Evolutionary conservation across 306 rosid species (phyloP).

Genomic region (Macrotyloma uniflorum): DNA sequence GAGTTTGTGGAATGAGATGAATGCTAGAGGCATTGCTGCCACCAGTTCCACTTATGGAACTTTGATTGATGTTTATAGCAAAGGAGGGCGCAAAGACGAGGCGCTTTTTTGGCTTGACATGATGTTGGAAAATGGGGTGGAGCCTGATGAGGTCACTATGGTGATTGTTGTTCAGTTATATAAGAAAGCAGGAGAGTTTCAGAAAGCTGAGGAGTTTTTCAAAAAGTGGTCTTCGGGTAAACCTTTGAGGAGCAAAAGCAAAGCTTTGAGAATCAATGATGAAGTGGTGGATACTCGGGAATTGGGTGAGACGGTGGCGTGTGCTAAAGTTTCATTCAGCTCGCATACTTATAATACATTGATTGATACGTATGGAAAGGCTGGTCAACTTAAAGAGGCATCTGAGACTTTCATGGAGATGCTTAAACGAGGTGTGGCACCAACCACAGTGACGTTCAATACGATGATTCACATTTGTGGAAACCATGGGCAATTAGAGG

Average conservation of each 20-base stretch:
- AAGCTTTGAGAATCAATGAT: slow-evolving; percentile 45
- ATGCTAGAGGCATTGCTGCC: slow-evolving; percentile 62
- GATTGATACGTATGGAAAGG: slow-evolving; percentile 89
- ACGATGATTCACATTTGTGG: slow-evolving; percentile 96
- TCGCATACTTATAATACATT: slow-evolving; percentile 83
- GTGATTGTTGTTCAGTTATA: slow-evolving; percentile 87
- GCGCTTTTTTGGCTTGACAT: slow-evolving; percentile 79
- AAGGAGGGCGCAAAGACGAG: slow-evolving; percentile 73
- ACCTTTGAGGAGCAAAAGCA: slow-evolving; percentile 43
- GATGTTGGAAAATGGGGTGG: slow-evolving; percentile 76
- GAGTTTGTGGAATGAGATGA: slow-evolving; percentile 84
- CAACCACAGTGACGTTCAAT: slow-evolving; percentile 88
- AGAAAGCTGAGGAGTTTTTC: slow-evolving; percentile 80
- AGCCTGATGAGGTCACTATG: slow-evolving; percentile 95
- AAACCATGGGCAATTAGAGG: slow-evolving; percentile 73
- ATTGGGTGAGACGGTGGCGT: slow-evolving; percentile 26
- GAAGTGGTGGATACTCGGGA: slow-evolving; percentile 20
- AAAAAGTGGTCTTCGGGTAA: slow-evolving; percentile 68
- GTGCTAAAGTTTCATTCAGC: slow-evolving; percentile 49
- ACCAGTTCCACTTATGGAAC: slow-evolving; percentile 93
- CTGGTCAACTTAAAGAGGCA: slow-evolving; percentile 84
- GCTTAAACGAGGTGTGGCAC: slow-evolving; percentile 81
- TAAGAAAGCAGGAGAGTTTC: slow-evolving; percentile 82
- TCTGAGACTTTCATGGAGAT: slow-evolving; percentile 69
- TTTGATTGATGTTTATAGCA: slow-evolving; percentile 84